Percentiles rank a stretch among this genome's conserved stretches.
Conservation (phyloP, 2,329 filamentous ascomycete species). For the Mycosphaerella arachidis region DNA sequence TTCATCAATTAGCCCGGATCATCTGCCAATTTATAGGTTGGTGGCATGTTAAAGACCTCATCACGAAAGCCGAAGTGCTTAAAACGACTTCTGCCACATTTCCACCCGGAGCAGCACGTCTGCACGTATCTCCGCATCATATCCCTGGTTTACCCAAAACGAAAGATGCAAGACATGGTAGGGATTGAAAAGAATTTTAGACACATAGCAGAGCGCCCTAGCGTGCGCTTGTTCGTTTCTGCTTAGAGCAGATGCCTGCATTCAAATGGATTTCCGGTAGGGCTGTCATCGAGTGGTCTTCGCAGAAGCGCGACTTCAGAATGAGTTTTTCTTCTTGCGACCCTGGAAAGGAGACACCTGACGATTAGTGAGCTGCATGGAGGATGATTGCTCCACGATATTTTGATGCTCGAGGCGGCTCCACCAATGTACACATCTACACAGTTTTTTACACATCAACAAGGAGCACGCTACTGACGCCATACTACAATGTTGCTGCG, state of each 20-base stretch:
- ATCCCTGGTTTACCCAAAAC: background rate
- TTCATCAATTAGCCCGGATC: background rate
- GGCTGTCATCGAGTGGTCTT: background rate
- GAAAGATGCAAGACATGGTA: background rate
- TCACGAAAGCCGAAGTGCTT: background rate
- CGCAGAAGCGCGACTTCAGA: background rate
- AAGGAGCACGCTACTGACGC: slow-evolving; percentile 8
- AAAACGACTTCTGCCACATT: background rate
- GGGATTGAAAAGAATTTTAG: background rate
- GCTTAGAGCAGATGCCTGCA: background rate
- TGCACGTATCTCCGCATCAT: background rate
- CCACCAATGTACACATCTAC: slow-evolving; percentile 8
- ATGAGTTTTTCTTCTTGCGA: background rate
- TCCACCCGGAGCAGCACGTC: background rate
- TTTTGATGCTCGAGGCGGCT: background rate
- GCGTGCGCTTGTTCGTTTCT: background rate
- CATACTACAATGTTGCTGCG: slow-evolving; percentile 4
- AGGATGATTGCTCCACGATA: background rate
- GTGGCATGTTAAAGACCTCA: background rate
- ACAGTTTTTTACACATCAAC: slow-evolving; percentile 10
- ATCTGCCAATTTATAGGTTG: background rate
- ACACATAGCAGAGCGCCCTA: background rate
- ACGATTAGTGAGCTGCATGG: background rate
- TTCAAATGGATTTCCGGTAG: background rate
- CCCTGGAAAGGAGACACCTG: background rate